Percentiles rank a stretch among this genome's conserved stretches.
These are phyloP conservation scores for Chrysoporthe cubensis DNA, from an alignment of 2,329 filamentous ascomycete species.

Conservation along the genomic window DNA sequence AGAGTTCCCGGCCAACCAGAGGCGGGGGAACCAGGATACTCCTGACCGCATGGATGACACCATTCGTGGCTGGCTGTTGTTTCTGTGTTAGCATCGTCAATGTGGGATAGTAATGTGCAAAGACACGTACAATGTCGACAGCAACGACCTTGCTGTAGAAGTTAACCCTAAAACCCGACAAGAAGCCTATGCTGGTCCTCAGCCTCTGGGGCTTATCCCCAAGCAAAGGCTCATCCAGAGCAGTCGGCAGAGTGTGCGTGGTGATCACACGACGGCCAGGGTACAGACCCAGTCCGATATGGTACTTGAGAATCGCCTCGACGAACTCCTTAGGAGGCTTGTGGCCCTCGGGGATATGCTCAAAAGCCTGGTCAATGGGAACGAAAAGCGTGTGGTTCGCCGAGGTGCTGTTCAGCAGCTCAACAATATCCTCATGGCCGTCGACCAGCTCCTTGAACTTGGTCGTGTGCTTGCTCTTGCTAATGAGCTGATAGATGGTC, in stretches of 20 bases:
- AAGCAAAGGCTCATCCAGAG: constrained; percentile 61
- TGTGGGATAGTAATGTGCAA: too few species aligned
- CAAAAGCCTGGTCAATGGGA: constrained; percentile 77
- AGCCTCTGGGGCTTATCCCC: constrained; percentile 73
- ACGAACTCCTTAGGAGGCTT: constrained; percentile 73
- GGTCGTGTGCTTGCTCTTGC: constrained; percentile 74
- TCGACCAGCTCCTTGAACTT: constrained; percentile 77
- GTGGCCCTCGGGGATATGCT: constrained; percentile 55
- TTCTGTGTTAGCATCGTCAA: neutral
- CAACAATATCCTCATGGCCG: constrained; percentile 71
- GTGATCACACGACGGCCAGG: constrained; percentile 67
- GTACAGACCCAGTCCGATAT: constrained; percentile 71
- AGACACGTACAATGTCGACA: constrained; percentile 66
- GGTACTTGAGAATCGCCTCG: constrained; percentile 73
- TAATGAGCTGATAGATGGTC: constrained; percentile 81
- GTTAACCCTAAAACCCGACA: constrained; percentile 72
- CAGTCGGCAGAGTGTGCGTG: constrained; percentile 75
- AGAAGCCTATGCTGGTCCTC: constrained; percentile 63
- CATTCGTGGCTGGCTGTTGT: constrained; percentile 70
- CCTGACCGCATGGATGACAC: constrained; percentile 79
- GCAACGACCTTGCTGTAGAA: constrained; percentile 74
- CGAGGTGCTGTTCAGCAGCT: constrained; percentile 73
- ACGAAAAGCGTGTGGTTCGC: constrained; percentile 82
- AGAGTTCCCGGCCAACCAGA: constrained; percentile 53
- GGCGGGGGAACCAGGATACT: constrained; percentile 78